Evolutionary conservation across 805 yeast genomes (phyloP), one percentile per base, ranked within the genome.

Genomic region (Metschnikowia drakensbergensis): DNA sequence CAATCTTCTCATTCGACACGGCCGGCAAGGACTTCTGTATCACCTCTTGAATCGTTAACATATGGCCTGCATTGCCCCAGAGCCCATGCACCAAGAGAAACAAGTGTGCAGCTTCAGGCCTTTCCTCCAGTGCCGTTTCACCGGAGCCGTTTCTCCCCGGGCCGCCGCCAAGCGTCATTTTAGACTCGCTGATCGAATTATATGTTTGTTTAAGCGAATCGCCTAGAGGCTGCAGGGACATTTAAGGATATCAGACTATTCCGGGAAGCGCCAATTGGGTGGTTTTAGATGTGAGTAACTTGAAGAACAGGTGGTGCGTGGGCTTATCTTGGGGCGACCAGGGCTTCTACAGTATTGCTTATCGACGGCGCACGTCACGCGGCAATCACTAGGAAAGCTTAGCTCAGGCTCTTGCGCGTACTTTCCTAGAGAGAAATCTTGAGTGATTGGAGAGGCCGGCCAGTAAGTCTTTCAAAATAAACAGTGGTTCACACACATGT

Each of bases 51-150:
- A 87, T 67, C 58, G 86, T 83, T 49, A 74, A 77, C 62, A 88
- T 79, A 58, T 88, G 95, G 33, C 77, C 66, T 2, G 81, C 71
- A 46, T 80, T 80, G 1, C 96, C 96, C 96, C 96, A 88, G 39
- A 88, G 71, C 53, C 71, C 77, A 51, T 72, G 77, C 13, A 71
- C 58, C 6, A 72, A 55, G 29, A 72, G 72, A 51, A 72, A 69
- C 6, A 72, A 57, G 52, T 72, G 77, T 25, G 69, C 65, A 4
- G 55, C 49, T n/a, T 29, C 11, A 6, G 27, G n/a, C 6, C 3
- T 6, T 7, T 30, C 35, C 40, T 37, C 13, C 13, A 6, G 25
- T 4, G 6, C 9, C 8, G 22, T 26, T n/a, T n/a, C 27, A 10
- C 29, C 27, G 5, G 43, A 23, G 6, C 29, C n/a, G 3, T 3